These are phyloP conservation scores for Saccharomycopsis babjevae DNA, from an alignment of 805 yeast species.

Conservation along the genomic window DNA sequence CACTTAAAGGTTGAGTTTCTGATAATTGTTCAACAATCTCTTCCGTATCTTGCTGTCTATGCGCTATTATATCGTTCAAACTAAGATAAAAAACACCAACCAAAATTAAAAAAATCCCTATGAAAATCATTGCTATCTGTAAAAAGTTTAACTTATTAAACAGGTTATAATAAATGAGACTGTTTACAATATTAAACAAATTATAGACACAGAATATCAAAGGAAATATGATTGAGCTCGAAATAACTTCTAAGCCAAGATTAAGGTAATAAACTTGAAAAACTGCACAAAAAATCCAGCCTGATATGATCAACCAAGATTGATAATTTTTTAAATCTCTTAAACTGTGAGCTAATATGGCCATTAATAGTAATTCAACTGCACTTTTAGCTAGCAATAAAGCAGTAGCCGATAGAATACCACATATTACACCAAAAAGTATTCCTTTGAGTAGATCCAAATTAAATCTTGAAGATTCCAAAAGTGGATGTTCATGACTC, in stretches of 20 bases:
- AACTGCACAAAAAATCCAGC: constrained; percentile 54
- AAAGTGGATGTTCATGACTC: background rate
- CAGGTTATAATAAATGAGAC: constrained; percentile 49
- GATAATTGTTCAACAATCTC: background rate
- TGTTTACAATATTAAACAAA: constrained; percentile 55
- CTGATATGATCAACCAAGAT: constrained; percentile 40
- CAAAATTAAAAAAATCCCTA: constrained; percentile 35
- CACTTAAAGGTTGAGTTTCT: background rate
- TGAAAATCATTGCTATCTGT: constrained; percentile 35
- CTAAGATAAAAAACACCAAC: constrained; percentile 60
- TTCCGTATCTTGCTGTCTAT: background rate
- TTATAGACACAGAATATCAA: constrained; percentile 78
- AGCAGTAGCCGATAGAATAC: constrained; percentile 77
- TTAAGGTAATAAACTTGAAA: constrained; percentile 66
- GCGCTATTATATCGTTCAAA: constrained; percentile 31
- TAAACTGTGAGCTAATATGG: constrained; percentile 27
- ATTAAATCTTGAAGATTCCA: constrained; percentile 6
- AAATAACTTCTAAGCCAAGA: constrained; percentile 55
- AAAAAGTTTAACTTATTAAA: constrained; percentile 28
- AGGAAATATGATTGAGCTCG: constrained; percentile 76
- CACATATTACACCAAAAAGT: constrained; percentile 58
- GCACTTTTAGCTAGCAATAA: constrained; percentile 76
- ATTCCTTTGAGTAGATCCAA: constrained; percentile 41
- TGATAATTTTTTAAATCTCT: constrained; percentile 31
- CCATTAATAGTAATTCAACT: constrained; percentile 53